Conservation (phyloP, 768 basidiomycete genomes). For the Galerina marginata region DNA sequence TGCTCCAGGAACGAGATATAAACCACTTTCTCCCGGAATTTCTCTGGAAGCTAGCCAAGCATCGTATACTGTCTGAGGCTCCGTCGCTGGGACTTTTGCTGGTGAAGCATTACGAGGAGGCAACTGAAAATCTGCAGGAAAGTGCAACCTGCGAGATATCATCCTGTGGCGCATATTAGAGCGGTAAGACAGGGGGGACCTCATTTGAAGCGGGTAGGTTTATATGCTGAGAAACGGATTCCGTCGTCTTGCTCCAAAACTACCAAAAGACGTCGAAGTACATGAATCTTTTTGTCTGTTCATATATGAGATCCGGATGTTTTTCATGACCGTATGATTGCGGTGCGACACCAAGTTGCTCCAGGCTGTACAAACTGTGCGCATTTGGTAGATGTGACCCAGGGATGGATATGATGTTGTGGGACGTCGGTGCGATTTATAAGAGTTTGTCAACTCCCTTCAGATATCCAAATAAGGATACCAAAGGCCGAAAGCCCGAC, state of each 20-base stretch:
- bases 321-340: slow-evolving; percentile 52
- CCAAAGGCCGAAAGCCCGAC: slow-evolving; percentile 31
- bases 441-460: slow-evolving; percentile 34
- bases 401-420: slow-evolving; percentile 31
- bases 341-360: slow-evolving; percentile 40
- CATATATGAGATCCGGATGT: slow-evolving; percentile 51
- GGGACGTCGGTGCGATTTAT: slow-evolving; percentile 25
- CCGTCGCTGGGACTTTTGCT: slow-evolving; percentile 20
- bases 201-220: slow-evolving; percentile 35
- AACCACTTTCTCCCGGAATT: slow-evolving; percentile 50
- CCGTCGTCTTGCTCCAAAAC: slow-evolving; percentile 30
- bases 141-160: slow-evolving; percentile 39
- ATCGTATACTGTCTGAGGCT: slow-evolving; percentile 46
- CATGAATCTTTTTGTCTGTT: slow-evolving; percentile 35
- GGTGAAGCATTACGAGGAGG: slow-evolving; percentile 31
- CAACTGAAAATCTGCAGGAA: slow-evolving; percentile 42
- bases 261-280: slow-evolving; percentile 29
- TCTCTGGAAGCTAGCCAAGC: slow-evolving; percentile 66
- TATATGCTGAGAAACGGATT: slow-evolving; percentile 31
- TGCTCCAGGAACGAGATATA: slow-evolving; percentile 66
- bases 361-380: slow-evolving; percentile 46
- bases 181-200: slow-evolving; percentile 37
- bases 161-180: slow-evolving; percentile 45
- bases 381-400: slow-evolving; percentile 53
- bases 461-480: slow-evolving; percentile 40